Evolutionary conservation across 2,329 filamentous ascomycete genomes (phyloP).

Genomic region (Septoria petroselini): DNA sequence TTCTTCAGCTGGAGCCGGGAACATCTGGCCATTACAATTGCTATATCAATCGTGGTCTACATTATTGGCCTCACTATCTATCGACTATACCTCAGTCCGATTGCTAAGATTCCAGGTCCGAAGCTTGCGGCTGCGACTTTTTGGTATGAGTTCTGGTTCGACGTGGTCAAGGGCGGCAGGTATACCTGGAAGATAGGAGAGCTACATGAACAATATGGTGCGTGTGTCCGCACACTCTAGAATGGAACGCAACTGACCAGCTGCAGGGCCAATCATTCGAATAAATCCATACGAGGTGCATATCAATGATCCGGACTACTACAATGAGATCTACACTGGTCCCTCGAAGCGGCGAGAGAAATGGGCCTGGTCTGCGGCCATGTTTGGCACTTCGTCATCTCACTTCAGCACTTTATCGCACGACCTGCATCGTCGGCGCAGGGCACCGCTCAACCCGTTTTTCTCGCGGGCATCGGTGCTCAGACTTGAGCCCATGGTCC

Average conservation of each 20-base stretch:
- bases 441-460: slow-evolving; percentile 19
- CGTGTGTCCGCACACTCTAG: not conserved
- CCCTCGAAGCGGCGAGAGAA: slow-evolving; percentile 24
- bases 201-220: slow-evolving; percentile 21
- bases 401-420: slow-evolving; percentile 12
- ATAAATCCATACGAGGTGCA: slow-evolving; percentile 45
- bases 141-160: slow-evolving; percentile 24
- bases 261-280: slow-evolving; percentile 42
- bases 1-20: not conserved
- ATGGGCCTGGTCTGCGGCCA: slow-evolving; percentile 17
- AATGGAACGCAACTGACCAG: too few relatives aligned
- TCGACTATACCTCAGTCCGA: slow-evolving; percentile 36
- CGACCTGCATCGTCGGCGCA: slow-evolving; percentile 16
- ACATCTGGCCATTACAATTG: not conserved
- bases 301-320: slow-evolving; percentile 42
- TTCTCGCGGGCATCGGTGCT: slow-evolving; percentile 17
- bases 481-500: slow-evolving; percentile 14
- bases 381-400: slow-evolving; percentile 16
- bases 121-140: slow-evolving; percentile 19
- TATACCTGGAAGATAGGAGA: slow-evolving; percentile 20
- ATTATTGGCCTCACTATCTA: slow-evolving; percentile 17
- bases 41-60: not conserved
- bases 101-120: slow-evolving; percentile 38
- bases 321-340: slow-evolving; percentile 28
- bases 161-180: slow-evolving; percentile 16